Evolutionary conservation across 768 basidiomycete species (phyloP).

Genomic region (Tulasnella sp.): DNA sequence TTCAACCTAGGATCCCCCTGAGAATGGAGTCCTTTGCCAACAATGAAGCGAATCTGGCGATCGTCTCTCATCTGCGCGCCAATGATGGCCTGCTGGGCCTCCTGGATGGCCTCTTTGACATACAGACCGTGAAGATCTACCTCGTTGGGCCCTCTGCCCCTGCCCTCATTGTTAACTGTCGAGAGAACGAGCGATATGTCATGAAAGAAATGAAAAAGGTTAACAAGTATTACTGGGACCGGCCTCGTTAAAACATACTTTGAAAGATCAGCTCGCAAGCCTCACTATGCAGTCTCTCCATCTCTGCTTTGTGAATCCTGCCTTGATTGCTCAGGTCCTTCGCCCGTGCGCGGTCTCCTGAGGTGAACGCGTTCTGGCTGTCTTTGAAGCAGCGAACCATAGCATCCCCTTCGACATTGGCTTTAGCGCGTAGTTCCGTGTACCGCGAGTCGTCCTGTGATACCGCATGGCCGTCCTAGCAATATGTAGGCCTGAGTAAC

Average conservation of each 20-base stretch:
- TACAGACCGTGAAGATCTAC: constrained; percentile 87
- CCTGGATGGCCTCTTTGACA: constrained; percentile 80
- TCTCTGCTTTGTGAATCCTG: constrained; percentile 29
- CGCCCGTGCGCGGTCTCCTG: constrained; percentile 32
- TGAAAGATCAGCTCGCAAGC: constrained; percentile 51
- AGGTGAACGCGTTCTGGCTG: constrained; percentile 30
- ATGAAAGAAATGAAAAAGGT: neutral
- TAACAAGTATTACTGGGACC: neutral
- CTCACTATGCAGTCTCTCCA: constrained; percentile 31
- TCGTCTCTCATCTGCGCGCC: constrained; percentile 55
- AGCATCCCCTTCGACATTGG: constrained; percentile 30
- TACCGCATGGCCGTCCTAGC: too few relatives aligned
- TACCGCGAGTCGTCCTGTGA: constrained; percentile 26
- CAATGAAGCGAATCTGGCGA: constrained; percentile 64
- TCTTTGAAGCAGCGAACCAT: constrained; percentile 21
- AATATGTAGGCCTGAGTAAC: too few relatives aligned
- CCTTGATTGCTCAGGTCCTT: constrained; percentile 31
- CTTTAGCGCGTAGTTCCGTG: constrained; percentile 28
- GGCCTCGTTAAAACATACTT: constrained; percentile 44
- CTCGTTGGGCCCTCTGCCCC: constrained; percentile 61
- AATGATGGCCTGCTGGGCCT: constrained; percentile 59
- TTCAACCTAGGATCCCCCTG: constrained; percentile 70
- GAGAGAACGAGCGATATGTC: neutral
- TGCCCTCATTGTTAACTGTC: constrained; percentile 86
- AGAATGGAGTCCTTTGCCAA: constrained; percentile 73